These are phyloP conservation scores for Phytophthora citricola DNA, from an alignment of 352 stramenopile genomes.

Conservation along the genomic window DNA sequence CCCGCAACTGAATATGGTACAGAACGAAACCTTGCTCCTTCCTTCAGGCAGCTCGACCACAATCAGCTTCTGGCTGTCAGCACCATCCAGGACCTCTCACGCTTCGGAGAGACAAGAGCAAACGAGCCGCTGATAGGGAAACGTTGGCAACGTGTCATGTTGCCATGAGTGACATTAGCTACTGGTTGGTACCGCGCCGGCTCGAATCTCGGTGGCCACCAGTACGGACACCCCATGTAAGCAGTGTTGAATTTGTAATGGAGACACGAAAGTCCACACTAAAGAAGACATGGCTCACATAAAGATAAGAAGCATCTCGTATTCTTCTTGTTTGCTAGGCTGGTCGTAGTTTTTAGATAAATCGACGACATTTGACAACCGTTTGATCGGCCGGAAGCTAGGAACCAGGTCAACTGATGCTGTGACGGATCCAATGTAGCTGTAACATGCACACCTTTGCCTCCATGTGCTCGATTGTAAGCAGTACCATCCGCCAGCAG, in stretches of 20 bases:
- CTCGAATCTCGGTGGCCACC: constrained; percentile 26
- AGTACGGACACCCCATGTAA: background rate
- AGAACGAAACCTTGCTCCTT: no score
- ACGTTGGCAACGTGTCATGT: constrained; percentile 7
- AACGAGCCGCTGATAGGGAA: constrained; percentile 2
- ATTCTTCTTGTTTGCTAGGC: background rate
- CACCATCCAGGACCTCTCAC: constrained; percentile 2
- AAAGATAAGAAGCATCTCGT: constrained; percentile 3
- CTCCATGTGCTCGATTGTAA: constrained; percentile 11
- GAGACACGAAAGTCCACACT: constrained; percentile 12
- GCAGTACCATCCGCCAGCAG: constrained; percentile 11
- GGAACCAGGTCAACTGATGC: constrained; percentile 18
- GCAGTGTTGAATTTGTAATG: constrained; percentile 29
- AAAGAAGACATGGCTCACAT: constrained; percentile 16
- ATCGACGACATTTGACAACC: no score
- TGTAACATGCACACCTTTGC: constrained; percentile 11
- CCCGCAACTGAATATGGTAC: background rate
- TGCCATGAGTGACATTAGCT: constrained; percentile 15
- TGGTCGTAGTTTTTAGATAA: background rate
- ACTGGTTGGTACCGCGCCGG: constrained; percentile 2
- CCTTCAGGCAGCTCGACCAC: no score
- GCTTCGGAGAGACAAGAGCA: background rate
- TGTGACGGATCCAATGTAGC: constrained; percentile 14
- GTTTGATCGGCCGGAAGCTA: background rate
- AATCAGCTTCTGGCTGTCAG: background rate